These are phyloP conservation scores for Lagenidium sp. DNA, from an alignment of 352 stramenopile species.

Conservation along the genomic window DNA sequence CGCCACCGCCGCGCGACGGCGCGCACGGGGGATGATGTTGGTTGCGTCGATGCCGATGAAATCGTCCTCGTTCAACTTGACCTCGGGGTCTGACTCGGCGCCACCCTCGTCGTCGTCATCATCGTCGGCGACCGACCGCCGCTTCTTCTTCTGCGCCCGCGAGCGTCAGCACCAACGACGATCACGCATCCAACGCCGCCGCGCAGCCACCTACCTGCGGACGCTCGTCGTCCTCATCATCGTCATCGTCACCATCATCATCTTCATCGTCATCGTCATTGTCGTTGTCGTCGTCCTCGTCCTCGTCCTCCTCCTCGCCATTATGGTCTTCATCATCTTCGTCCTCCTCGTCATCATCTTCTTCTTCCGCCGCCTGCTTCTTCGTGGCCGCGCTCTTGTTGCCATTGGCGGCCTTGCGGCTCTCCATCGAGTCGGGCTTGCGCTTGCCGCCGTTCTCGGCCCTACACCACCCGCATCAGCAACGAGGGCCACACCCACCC, in stretches of 20 bases:
- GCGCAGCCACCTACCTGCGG: slow-evolving; percentile 18
- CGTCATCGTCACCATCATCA: slow-evolving; percentile 34
- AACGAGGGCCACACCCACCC: too few relatives aligned
- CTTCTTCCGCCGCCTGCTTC: slow-evolving; percentile 7
- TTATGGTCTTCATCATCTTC: slow-evolving; percentile 42
- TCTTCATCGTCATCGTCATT: slow-evolving; percentile 20
- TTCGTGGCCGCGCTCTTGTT: slow-evolving; percentile 28
- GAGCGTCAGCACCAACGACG: not conserved
- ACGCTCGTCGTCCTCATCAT: slow-evolving; percentile 25
- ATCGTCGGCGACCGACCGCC: slow-evolving; percentile 42
- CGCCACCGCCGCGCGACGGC: slow-evolving; percentile 58
- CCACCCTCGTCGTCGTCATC: slow-evolving; percentile 55
- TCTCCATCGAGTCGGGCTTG: slow-evolving; percentile 18
- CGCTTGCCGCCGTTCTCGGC: slow-evolving; percentile 22
- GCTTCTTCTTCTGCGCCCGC: slow-evolving; percentile 43
- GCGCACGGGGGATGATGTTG: slow-evolving; percentile 79
- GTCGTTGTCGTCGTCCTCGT: slow-evolving; percentile 27
- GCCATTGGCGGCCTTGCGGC: slow-evolving; percentile 15
- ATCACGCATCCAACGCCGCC: too few relatives aligned
- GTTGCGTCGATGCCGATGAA: slow-evolving; percentile 75
- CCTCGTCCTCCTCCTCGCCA: slow-evolving; percentile 31
- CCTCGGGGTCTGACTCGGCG: slow-evolving; percentile 54
- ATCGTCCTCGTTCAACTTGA: slow-evolving; percentile 85
- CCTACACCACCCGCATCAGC: not conserved
- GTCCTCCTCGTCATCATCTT: slow-evolving; percentile 29